These are phyloP conservation scores for Lodderomyces theae DNA, from an alignment of 1,139 yeast genomes.

Conservation along the genomic window DNA sequence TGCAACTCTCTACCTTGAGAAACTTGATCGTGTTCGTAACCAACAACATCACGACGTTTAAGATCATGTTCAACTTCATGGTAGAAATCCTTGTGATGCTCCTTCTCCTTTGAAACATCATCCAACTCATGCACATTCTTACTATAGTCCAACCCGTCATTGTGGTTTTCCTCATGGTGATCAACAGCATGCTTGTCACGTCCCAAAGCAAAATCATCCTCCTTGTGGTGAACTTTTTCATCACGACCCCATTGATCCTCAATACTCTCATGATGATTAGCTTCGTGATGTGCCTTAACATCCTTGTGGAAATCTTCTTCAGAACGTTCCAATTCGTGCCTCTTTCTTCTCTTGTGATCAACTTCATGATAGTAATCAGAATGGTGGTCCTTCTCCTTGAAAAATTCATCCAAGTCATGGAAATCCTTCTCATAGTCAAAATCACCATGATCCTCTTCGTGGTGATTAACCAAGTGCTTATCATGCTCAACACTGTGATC, in stretches of 20 bases:
- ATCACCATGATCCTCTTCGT: constrained; percentile 4
- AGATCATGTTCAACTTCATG: constrained; percentile 4
- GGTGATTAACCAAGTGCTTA: constrained; percentile 5
- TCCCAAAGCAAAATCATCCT: constrained; percentile 1
- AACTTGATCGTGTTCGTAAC: neutral
- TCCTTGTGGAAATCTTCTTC: constrained; percentile 5
- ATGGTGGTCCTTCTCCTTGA: constrained; percentile 5
- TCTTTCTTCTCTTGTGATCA: constrained; percentile 3
- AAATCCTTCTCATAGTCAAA: constrained; percentile 2
- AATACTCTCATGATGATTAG: constrained; percentile 1
- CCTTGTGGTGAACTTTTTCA: constrained; percentile 4
- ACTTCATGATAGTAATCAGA: constrained; percentile 4
- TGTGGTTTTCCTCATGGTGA: constrained; percentile 1
- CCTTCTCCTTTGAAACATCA: constrained; percentile 3
- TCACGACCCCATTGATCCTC: constrained; percentile 2
- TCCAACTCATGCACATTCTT: constrained; percentile 3
- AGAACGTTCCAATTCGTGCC: constrained; percentile 4
- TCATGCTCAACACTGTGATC: constrained; percentile 3
- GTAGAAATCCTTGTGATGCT: constrained; percentile 4
- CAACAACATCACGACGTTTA: constrained; percentile 1
- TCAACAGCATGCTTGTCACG: constrained; percentile 2
- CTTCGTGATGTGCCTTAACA: constrained; percentile 1
- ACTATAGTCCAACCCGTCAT: neutral
- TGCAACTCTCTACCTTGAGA: constrained; percentile 1
- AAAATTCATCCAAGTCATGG: constrained; percentile 5